Percentiles rank a stretch among this genome's conserved stretches.
Conservation (phyloP, 2,329 filamentous ascomycete species). For the Diaporthe citrichinensis region DNA sequence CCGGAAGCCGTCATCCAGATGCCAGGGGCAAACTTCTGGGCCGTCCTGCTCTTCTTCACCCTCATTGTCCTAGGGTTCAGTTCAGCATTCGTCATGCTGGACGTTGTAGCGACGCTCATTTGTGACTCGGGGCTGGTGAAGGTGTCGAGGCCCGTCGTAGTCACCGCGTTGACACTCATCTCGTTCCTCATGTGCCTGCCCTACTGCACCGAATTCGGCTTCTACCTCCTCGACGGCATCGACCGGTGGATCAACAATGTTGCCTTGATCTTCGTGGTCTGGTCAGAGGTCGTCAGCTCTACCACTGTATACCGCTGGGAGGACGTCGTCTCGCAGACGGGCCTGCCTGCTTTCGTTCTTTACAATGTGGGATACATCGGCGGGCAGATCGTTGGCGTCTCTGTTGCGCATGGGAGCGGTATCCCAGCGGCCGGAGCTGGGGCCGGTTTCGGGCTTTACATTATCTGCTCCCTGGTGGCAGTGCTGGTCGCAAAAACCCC, state of each 20-base stretch:
- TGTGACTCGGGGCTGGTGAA: slow-evolving; percentile 65
- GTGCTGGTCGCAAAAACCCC: slow-evolving; percentile 59
- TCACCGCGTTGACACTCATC: slow-evolving; percentile 62
- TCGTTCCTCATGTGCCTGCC: slow-evolving; percentile 69
- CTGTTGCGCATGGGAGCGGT: slow-evolving; percentile 14
- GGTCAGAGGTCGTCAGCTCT: slow-evolving; percentile 65
- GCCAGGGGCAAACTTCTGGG: slow-evolving; percentile 71
- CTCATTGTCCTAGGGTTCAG: slow-evolving; percentile 70
- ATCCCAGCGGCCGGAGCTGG: slow-evolving; percentile 56
- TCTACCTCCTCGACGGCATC: slow-evolving; percentile 67
- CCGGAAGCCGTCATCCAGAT: slow-evolving; percentile 70
- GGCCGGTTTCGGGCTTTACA: slow-evolving; percentile 67
- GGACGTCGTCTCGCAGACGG: slow-evolving; percentile 60
- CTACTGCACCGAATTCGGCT: slow-evolving; percentile 71
- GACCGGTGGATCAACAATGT: slow-evolving; percentile 71
- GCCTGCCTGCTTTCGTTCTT: slow-evolving; percentile 57
- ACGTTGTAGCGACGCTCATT: slow-evolving; percentile 67
- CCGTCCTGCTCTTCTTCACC: slow-evolving; percentile 70
- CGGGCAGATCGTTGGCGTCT: slow-evolving; percentile 65
- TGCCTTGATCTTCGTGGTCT: slow-evolving; percentile 67
- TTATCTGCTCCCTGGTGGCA: slow-evolving; percentile 56
- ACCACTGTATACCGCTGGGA: slow-evolving; percentile 68
- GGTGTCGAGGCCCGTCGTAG: slow-evolving; percentile 61
- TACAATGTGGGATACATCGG: slow-evolving; percentile 68
- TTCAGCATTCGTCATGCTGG: slow-evolving; percentile 72